Base-by-base conservation (phyloP, 2,329 filamentous ascomycete genomes). In the Rhinocladiella similis region DNA sequence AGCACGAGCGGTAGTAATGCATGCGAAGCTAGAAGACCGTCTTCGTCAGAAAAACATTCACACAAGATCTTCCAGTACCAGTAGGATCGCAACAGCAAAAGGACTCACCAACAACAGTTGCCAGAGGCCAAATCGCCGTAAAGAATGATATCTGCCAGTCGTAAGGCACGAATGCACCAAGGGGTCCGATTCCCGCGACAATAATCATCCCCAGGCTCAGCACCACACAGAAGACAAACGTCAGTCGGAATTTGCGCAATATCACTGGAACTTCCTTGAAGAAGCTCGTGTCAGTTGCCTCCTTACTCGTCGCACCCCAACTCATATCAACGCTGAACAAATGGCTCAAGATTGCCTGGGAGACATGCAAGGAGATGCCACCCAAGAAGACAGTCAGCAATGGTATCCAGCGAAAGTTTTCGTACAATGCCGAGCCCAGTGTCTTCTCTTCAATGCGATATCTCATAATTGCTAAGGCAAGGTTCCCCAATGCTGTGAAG, bases 281-380 rank as follows among this genome's bases (percentile, higher is more conserved):
- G 74, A 95, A 95, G 72, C 90, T 89, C 22, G 88, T 87, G 67
- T 88, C 86, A 66, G 69, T 56, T 66, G 71, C 57, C 60, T 96
- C 91, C 75, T 95, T 95, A 39, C 86, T 83, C 0, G 91, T 95
- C 1, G 90, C 85, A 49, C 90, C 90, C 90, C 90, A 94, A 2
- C 83, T 84, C 87, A 94, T 93, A 73, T 94, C 82, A 68, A 93
- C 85, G 74, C 89, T 85, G 70, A 94, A 89, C 83, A 94, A 90
- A 76, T 95, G 91, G 3, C 85, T 81, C 45, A 94, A 74, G 33
- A 96, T 77, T 1, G 90, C 90, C 70, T 92, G 87, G 27, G 84
- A 89, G 47, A 96, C 83, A 74, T 95, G 90, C 35, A 95, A 81
- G 1, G 86, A 89, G 48, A 94, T 79, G 38, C 90, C 90, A 50